These are phyloP conservation scores for Tinospora cordifolia DNA, from an alignment of 164 flowering plant species.

Conservation along the genomic window DNA sequence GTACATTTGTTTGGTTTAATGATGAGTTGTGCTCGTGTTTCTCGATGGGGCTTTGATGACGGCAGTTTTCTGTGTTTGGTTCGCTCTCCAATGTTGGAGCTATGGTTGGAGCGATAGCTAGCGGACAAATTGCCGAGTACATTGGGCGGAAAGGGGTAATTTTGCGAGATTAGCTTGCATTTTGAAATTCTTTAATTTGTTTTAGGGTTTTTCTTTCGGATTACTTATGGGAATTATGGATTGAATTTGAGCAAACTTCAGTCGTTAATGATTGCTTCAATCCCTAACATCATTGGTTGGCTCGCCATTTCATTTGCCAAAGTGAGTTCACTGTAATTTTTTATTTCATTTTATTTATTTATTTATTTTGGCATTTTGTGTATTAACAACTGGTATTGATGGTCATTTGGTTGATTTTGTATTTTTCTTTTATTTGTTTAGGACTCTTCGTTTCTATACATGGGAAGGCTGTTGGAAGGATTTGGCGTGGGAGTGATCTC, in stretches of 20 bases:
- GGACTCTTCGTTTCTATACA: slow-evolving; percentile 63
- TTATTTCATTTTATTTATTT: not conserved
- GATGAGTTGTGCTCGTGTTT: not conserved
- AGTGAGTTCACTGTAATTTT: slow-evolving; percentile 29
- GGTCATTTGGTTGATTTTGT: not conserved
- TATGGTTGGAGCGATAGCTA: slow-evolving; percentile 74
- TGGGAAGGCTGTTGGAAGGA: slow-evolving; percentile 74
- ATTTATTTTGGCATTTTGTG: too few relatives aligned
- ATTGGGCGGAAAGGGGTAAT: slow-evolving; percentile 66
- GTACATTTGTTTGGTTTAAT: not conserved
- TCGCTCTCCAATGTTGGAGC: slow-evolving; percentile 69
- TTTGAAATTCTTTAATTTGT: not conserved
- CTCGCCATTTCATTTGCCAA: slow-evolving; percentile 67
- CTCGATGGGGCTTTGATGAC: not conserved
- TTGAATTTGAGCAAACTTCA: slow-evolving; percentile 21
- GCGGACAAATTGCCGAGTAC: slow-evolving; percentile 67
- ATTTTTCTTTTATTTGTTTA: slow-evolving; percentile 13
- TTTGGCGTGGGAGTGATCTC: slow-evolving; percentile 77
- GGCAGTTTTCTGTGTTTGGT: slow-evolving; percentile 59
- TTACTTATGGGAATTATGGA: not conserved
- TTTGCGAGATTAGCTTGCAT: not conserved
- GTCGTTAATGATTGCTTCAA: slow-evolving; percentile 70
- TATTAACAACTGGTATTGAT: not conserved
- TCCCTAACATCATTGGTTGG: slow-evolving; percentile 85
- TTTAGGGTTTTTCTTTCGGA: slow-evolving; percentile 6